A percentile compares a stretch with the other conserved stretches of the same genome.
phyloP scores from a whole-genome alignment of 257 asterid species.

The Solanum sejunctum region DNA sequence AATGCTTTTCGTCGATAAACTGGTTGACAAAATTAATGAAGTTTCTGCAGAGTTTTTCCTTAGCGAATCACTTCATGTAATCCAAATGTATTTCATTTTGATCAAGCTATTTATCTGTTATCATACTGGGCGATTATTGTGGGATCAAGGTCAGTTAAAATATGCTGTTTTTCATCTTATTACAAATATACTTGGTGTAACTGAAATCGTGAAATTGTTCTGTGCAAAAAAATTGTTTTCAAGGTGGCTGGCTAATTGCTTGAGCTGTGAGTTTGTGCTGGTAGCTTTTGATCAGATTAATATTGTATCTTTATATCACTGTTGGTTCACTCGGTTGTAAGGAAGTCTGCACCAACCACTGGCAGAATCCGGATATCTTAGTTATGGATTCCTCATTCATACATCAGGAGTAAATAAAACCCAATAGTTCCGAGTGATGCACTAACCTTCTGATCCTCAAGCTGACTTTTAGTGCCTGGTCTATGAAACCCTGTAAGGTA shows the following conservation, averaged over 20 bases:
- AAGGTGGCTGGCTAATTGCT: not conserved
- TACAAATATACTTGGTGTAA: not conserved
- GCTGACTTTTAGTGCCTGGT: conserved; percentile 6
- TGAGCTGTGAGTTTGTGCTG: not conserved
- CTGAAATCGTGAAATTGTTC: not conserved
- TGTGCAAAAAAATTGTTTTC: not conserved
- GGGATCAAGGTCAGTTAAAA: not conserved
- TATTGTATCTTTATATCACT: not conserved
- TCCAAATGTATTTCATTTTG: not conserved
- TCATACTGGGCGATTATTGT: not conserved
- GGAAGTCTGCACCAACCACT: conserved; percentile 14
- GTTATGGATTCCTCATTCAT: not conserved
- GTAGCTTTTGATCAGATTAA: not conserved
- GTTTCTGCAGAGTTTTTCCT: not conserved
- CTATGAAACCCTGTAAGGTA: conserved; percentile 19
- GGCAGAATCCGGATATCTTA: conserved; percentile 8
- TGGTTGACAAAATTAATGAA: not conserved
- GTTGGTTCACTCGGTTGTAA: not conserved
- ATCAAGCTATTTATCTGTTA: not conserved
- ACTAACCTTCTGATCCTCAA: conserved; percentile 14
- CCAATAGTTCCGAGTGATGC: not conserved
- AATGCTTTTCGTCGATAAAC: conserved; percentile 68
- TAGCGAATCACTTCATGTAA: not conserved
- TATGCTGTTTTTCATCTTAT: not conserved
- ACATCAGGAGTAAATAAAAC: conserved; percentile 1